Conservation (phyloP, 2,329 filamentous ascomycete species). For the Akanthomyces lecanii region DNA sequence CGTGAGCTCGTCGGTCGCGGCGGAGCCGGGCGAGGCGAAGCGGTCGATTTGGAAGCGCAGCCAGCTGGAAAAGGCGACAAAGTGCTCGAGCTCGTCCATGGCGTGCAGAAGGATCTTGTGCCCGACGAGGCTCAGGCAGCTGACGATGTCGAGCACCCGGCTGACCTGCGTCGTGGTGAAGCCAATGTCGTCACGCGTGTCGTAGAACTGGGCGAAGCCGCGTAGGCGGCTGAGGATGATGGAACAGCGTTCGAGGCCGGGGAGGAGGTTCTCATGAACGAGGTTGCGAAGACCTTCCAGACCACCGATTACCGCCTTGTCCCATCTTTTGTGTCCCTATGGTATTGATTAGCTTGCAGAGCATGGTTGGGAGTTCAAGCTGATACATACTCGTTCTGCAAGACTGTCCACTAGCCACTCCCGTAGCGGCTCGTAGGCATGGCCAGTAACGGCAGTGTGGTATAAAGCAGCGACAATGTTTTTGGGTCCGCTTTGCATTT, state of each 20-base stretch:
- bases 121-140: slow-evolving; percentile 69
- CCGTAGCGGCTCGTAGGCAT: slow-evolving; percentile 68
- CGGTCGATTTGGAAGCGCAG: slow-evolving; percentile 78
- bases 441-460: slow-evolving; percentile 78
- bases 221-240: slow-evolving; percentile 79
- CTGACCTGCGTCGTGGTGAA: slow-evolving; percentile 61
- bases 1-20: slow-evolving; percentile 63
- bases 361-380: neutral
- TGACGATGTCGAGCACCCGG: slow-evolving; percentile 64
- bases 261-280: slow-evolving; percentile 82
- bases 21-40: slow-evolving; percentile 58
- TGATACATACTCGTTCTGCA: slow-evolving; percentile 62
- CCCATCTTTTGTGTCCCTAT: slow-evolving; percentile 91
- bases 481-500: slow-evolving; percentile 50
- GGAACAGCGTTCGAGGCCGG: slow-evolving; percentile 76
- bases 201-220: slow-evolving; percentile 78
- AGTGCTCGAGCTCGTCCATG: slow-evolving; percentile 74
- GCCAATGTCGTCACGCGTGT: slow-evolving; percentile 60
- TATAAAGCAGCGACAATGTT: slow-evolving; percentile 72
- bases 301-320: slow-evolving; percentile 75
- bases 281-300: slow-evolving; percentile 74
- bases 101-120: slow-evolving; percentile 68
- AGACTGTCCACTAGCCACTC: slow-evolving; percentile 89
- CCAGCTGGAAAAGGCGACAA: slow-evolving; percentile 77
- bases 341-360: slow-evolving; percentile 5